Percentiles rank a stretch among this genome's conserved stretches.
phyloP scores from a whole-genome alignment of 176 grass and related monocot genomes.

The Neostapfia colusana region DNA sequence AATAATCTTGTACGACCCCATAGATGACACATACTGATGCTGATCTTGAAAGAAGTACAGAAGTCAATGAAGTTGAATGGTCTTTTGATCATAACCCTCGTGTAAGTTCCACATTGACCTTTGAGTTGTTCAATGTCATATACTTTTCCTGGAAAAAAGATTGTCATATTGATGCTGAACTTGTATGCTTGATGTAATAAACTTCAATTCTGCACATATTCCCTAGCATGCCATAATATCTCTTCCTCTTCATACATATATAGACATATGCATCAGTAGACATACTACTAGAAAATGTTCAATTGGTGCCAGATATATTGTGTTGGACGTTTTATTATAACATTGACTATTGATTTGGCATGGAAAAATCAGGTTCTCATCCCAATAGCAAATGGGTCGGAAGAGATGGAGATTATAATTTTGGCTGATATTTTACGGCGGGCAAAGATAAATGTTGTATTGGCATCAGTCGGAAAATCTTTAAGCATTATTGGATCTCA shows the following conservation, averaged over 20 bases:
- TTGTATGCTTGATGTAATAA: not conserved
- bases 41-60: conserved; percentile 59
- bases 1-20: not conserved
- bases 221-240: conserved; percentile 23
- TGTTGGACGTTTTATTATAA: conserved; percentile 1
- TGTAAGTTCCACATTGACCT: conserved; percentile 55
- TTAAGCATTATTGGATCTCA: conserved; percentile 63
- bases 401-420: conserved; percentile 86
- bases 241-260: conserved; percentile 1
- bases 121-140: not conserved
- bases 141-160: not conserved
- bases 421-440: conserved; percentile 80
- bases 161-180: not conserved
- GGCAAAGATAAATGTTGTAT: conserved; percentile 78
- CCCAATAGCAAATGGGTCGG: conserved; percentile 88
- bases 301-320: conserved; percentile 6
- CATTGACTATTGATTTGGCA: conserved; percentile 35
- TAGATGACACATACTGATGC: conserved; percentile 54
- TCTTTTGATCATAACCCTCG: conserved; percentile 61
- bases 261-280: not conserved
- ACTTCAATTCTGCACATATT: not conserved
- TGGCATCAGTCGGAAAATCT: conserved; percentile 79
- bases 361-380: conserved; percentile 72
- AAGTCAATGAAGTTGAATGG: conserved; percentile 78
- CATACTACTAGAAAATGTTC: conserved; percentile 3